These are phyloP conservation scores for Aquilaria agallochum DNA, from an alignment of 441 rosid species.

Conservation along the genomic window DNA sequence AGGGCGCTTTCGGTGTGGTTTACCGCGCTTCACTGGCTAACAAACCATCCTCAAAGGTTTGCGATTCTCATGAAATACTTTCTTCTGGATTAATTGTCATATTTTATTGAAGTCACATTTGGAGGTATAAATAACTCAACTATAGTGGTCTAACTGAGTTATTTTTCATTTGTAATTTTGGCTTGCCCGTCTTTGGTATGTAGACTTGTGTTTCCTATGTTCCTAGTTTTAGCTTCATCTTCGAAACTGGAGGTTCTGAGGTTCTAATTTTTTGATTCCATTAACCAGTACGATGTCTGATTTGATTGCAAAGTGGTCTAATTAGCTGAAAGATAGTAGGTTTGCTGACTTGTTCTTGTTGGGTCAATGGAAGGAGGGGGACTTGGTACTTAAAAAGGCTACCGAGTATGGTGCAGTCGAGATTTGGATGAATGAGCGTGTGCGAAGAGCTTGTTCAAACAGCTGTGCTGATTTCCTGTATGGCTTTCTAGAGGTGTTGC, in stretches of 20 bases:
- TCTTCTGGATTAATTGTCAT: neutral
- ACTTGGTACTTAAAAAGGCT: conserved; percentile 92
- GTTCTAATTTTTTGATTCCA: neutral
- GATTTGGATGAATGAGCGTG: conserved; percentile 98
- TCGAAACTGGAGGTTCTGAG: too few relatives aligned
- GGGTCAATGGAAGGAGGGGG: conserved; percentile 50
- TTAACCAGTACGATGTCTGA: neutral
- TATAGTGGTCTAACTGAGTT: too few relatives aligned
- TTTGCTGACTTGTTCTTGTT: conserved; percentile 8
- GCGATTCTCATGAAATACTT: conserved; percentile 8
- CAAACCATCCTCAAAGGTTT: conserved; percentile 66
- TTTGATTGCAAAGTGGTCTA: neutral
- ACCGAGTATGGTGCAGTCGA: conserved; percentile 95
- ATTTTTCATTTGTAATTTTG: too few relatives aligned
- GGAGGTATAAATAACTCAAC: too few relatives aligned
- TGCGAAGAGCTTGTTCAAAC: conserved; percentile 88
- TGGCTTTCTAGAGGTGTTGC: conserved; percentile 85
- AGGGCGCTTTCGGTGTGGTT: conserved; percentile 92
- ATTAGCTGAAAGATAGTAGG: neutral
- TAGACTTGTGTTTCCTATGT: neutral
- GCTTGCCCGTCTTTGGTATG: neutral
- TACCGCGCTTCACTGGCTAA: conserved; percentile 61
- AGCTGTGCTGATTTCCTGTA: conserved; percentile 88
- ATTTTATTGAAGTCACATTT: neutral
- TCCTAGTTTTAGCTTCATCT: too few relatives aligned